These are phyloP conservation scores for Diversispora epigaea DNA, from an alignment of 192 early-diverging fungal species.

Conservation along the genomic window DNA sequence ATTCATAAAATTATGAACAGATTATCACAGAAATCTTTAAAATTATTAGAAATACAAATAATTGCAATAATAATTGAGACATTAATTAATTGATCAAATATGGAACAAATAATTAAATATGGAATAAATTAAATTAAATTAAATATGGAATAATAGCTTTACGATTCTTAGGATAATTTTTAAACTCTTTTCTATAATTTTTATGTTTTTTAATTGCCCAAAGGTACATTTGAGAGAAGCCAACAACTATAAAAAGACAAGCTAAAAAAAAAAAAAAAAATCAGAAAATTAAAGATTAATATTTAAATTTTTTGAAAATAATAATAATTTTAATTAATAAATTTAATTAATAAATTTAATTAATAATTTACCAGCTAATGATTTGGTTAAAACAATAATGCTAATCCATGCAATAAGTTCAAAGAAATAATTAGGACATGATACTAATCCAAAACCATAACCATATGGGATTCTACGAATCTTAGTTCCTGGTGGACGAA, in stretches of 20 bases:
- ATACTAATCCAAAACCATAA: conserved; percentile 88
- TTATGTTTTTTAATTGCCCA: conserved; percentile 98
- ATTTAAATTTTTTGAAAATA: neutral
- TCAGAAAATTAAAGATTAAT: neutral
- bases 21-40: too few relatives aligned
- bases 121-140: conserved; percentile 37
- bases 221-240: conserved; percentile 83
- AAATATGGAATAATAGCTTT: conserved; percentile 77
- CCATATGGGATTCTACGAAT: conserved; percentile 86
- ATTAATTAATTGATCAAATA: too few relatives aligned
- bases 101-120: neutral
- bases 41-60: too few relatives aligned
- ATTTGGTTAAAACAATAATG: conserved; percentile 71
- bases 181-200: conserved; percentile 87
- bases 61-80: too few relatives aligned
- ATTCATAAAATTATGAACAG: too few relatives aligned
- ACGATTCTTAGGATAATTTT: conserved; percentile 83
- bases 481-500: conserved; percentile 86
- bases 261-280: conserved; percentile 36
- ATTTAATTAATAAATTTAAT: neutral
- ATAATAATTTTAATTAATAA: neutral
- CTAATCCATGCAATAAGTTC: conserved; percentile 83
- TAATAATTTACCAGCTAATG: conserved; percentile 47
- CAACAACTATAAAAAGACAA: conserved; percentile 67
- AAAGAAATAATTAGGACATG: conserved; percentile 93